Percentiles rank a stretch among this genome's conserved stretches.
phyloP scores from a whole-genome alignment of 2,329 filamentous ascomycete genomes.

The Cadophora sp. region DNA sequence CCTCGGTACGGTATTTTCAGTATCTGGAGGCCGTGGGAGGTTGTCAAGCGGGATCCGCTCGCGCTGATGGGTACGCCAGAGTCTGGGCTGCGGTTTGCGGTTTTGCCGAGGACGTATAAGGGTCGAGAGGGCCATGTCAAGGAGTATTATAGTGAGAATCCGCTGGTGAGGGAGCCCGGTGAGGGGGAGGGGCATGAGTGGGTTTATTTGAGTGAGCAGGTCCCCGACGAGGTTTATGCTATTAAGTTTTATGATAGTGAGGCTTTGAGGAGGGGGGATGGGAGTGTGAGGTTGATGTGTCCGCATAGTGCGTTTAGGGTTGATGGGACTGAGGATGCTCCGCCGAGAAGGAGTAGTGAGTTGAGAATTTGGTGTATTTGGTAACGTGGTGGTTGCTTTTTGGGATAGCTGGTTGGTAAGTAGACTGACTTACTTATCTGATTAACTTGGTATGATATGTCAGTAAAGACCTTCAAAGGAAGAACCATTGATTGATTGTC shows the following conservation, averaged over 20 bases:
- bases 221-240: constrained; percentile 7
- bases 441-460: too few relatives aligned
- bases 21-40: constrained; percentile 20
- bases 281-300: constrained; percentile 19
- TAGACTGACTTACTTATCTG: too few relatives aligned
- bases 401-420: too few relatives aligned
- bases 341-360: constrained; percentile 11
- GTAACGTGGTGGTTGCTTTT: not conserved
- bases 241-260: constrained; percentile 21
- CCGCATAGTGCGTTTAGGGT: constrained; percentile 18
- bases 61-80: not conserved
- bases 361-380: constrained; percentile 19
- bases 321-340: constrained; percentile 10
- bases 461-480: too few relatives aligned
- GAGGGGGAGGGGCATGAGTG: not conserved
- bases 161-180: not conserved
- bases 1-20: constrained; percentile 15
- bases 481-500: too few relatives aligned
- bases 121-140: constrained; percentile 5
- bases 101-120: constrained; percentile 11
- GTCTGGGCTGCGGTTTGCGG: not conserved
- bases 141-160: constrained; percentile 22
- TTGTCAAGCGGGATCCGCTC: constrained; percentile 8
- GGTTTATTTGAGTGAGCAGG: constrained; percentile 18
- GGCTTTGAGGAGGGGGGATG: constrained; percentile 2